Evolutionary conservation across 108 stramenopile species (phyloP).

Genomic region (Skeletonema potamos): DNA sequence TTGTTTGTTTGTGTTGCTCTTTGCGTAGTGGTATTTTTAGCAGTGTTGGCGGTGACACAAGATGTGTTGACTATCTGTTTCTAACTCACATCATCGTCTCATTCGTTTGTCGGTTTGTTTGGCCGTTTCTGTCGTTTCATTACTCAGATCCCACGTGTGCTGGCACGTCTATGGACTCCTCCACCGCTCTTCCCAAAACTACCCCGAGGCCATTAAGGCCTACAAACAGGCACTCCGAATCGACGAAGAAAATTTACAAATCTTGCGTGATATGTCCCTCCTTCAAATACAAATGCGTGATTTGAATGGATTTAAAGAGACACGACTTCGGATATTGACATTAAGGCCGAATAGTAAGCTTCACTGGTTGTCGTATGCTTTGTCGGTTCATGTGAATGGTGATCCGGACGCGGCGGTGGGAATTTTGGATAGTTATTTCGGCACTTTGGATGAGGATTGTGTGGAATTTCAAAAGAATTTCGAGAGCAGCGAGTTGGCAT

Average conservation of each 20-base stretch:
- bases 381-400: constrained; percentile 88
- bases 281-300: constrained; percentile 95
- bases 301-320: constrained; percentile 87
- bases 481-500: constrained; percentile 89
- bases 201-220: constrained; percentile 97
- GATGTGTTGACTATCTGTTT: neutral
- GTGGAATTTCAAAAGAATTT: constrained; percentile 72
- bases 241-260: constrained; percentile 90
- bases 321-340: constrained; percentile 80
- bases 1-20: neutral
- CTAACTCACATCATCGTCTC: neutral
- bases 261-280: constrained; percentile 91
- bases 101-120: neutral
- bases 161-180: constrained; percentile 99
- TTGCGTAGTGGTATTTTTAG: neutral
- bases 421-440: constrained; percentile 90
- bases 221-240: constrained; percentile 97
- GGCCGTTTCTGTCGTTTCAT: neutral
- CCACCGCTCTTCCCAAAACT: constrained; percentile 94
- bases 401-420: constrained; percentile 75
- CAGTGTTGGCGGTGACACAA: neutral
- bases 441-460: constrained; percentile 65
- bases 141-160: constrained; percentile 93
- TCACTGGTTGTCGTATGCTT: constrained; percentile 94
- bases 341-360: constrained; percentile 84